Evolutionary conservation across 176 grass and related monocot species (phyloP), one percentile per base, ranked within the genome.

Genomic region (Paspalum vaginatum): DNA sequence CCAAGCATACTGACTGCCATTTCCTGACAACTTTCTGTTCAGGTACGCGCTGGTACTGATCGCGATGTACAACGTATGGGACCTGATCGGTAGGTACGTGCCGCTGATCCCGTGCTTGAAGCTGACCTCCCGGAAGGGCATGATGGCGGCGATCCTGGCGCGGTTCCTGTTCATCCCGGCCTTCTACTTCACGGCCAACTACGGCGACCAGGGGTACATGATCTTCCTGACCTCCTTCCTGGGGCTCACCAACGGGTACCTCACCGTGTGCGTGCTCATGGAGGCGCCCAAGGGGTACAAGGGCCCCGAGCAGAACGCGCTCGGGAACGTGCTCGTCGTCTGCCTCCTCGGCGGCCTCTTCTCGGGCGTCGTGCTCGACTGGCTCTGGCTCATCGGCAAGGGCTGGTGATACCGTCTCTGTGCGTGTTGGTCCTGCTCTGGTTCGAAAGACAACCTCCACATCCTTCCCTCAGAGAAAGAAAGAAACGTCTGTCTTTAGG

Each of bases 101-200:
- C 92, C 92, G 4, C 78, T 94, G 75, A 62, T 94, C 51, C 41
- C 85, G 8, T 69, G 72, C 24, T 20, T 94, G 62, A 89, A 87
- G 78, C 25, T 94, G 59, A 67, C 77, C 20, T 89, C 87, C 10
- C 74, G 92, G 47, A 91, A 87, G 75, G 56, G 81, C 41, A 51
- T 87, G 24, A 85, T 52, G 69, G 27, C 2, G 0, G 84, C 80
- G 43, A 68, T 83, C 65, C 70, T 94, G 32, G 79, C 78, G 1
- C 89, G 89, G 6, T 94, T 94, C 73, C 18, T 94, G 52, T 79
- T 94, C 63, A 72, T 94, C 61, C 92, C 92, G 7, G 89, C 92
- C 1, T 94, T 94, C 87, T 94, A 94, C 74, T 94, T 91, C 89
- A 94, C 92, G 1, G 87, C 89, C 57, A 94, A 94, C 3, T 91